These are phyloP conservation scores for Tricholoma bakamatsutake DNA, from an alignment of 768 basidiomycete species.

Conservation along the genomic window DNA sequence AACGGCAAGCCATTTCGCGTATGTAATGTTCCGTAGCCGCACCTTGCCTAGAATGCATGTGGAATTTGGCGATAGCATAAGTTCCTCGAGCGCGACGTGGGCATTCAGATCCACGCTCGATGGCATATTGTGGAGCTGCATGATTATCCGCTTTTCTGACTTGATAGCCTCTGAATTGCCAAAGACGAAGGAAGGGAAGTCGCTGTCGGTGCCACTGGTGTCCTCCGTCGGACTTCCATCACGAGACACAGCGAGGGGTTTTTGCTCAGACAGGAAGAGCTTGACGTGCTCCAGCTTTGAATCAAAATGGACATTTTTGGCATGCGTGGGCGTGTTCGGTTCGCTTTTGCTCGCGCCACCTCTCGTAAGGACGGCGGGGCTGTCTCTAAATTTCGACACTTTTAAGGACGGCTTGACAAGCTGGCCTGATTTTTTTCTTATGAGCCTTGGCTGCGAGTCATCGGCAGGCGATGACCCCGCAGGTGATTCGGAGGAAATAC, in stretches of 20 bases:
- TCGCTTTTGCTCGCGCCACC: conserved; percentile 57
- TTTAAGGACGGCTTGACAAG: conserved; percentile 91
- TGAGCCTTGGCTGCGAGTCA: conserved; percentile 36
- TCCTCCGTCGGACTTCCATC: conserved; percentile 86
- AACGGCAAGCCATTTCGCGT: conserved; percentile 79
- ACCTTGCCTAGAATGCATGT: conserved; percentile 64
- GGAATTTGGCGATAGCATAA: conserved; percentile 47
- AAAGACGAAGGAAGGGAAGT: conserved; percentile 67
- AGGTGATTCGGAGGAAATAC: conserved; percentile 19
- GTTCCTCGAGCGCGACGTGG: conserved; percentile 49
- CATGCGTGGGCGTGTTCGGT: conserved; percentile 71
- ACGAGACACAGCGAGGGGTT: conserved; percentile 88
- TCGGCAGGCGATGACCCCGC: conserved; percentile 20
- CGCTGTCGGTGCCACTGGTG: conserved; percentile 73
- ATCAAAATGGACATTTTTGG: conserved; percentile 92
- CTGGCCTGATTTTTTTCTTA: conserved; percentile 93
- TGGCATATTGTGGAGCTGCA: conserved; percentile 70
- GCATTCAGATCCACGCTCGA: conserved; percentile 28
- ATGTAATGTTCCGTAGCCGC: conserved; percentile 81
- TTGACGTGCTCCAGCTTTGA: conserved; percentile 89
- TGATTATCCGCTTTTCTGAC: conserved; percentile 37
- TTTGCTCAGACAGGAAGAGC: conserved; percentile 91
- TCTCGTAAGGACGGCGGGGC: conserved; percentile 47
- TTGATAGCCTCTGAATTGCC: conserved; percentile 29
- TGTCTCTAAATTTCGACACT: conserved; percentile 46